phyloP scores from a whole-genome alignment of 176 grass and related monocot species.

The Pontederia crassipes region DNA sequence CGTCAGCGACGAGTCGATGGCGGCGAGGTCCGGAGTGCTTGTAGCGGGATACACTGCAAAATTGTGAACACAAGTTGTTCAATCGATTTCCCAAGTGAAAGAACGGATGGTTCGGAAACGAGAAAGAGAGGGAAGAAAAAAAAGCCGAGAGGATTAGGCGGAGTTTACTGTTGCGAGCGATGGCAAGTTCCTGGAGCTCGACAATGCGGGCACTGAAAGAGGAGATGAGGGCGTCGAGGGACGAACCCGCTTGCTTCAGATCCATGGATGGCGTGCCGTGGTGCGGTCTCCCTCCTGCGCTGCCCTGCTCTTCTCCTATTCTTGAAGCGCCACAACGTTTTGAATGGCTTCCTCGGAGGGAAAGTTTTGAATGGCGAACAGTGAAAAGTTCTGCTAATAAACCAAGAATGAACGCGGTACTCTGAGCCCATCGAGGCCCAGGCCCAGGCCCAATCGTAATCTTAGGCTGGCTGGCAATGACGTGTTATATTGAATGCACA shows the following conservation, averaged over 20 bases:
- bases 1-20: constrained; percentile 51
- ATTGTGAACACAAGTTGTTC: background rate
- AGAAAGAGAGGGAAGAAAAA: background rate
- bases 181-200: constrained; percentile 70
- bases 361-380: no score
- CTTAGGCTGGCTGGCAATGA: no score
- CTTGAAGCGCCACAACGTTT: no score
- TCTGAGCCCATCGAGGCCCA: no score
- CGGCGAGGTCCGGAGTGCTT: constrained; percentile 43
- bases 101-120: background rate
- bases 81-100: background rate
- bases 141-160: background rate
- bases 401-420: no score
- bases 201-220: constrained; percentile 50
- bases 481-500: no score
- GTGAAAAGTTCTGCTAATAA: no score
- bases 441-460: no score
- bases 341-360: no score
- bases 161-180: constrained; percentile 78
- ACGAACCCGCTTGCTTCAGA: constrained; percentile 27
- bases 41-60: constrained; percentile 55
- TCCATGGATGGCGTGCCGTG: constrained; percentile 14
- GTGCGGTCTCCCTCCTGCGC: no score
- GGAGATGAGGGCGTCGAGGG: constrained; percentile 45
- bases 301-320: no score